Conservation (phyloP, 1,284 basidiomycete genomes). For the Ustilago trichophora region DNA sequence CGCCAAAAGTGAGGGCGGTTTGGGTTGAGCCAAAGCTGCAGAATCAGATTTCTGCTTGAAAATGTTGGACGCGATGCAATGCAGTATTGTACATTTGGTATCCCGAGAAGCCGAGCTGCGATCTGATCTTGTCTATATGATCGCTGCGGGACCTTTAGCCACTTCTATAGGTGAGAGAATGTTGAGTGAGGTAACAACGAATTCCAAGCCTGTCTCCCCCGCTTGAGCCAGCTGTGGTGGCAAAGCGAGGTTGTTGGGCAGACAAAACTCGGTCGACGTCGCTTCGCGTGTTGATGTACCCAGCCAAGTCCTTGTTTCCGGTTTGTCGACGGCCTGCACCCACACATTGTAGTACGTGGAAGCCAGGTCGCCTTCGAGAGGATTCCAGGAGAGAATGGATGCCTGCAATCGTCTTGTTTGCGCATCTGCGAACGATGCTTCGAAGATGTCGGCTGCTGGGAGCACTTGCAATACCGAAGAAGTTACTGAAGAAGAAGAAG, state of each 20-base stretch:
- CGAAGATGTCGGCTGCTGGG: not conserved
- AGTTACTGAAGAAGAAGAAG: not conserved
- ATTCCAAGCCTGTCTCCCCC: constrained; percentile 1
- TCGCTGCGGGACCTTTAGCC: not conserved
- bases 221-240: not conserved
- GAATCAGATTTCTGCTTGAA: constrained; percentile 15
- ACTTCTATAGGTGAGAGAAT: not conserved
- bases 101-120: too few species aligned
- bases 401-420: not conserved
- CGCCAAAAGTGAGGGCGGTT: constrained; percentile 34
- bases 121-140: constrained; percentile 4
- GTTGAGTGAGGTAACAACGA: constrained; percentile 15
- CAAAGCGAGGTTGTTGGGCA: constrained; percentile 5
- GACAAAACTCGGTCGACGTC: constrained; percentile 20
- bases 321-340: constrained; percentile 11
- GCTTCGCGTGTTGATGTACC: constrained; percentile 43
- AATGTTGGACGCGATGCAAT: too few species aligned
- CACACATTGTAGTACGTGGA: constrained; percentile 22
- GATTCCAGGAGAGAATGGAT: constrained; percentile 5
- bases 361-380: not conserved
- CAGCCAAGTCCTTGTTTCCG: constrained; percentile 18
- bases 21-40: constrained; percentile 43
- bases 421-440: not conserved
- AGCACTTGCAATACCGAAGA: constrained; percentile 1
- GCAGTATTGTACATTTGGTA: too few species aligned